Evolutionary conservation across 2,329 filamentous ascomycete genomes (phyloP), one percentile per base, ranked within the genome.

Genomic region (Ophiocordyceps australis): DNA sequence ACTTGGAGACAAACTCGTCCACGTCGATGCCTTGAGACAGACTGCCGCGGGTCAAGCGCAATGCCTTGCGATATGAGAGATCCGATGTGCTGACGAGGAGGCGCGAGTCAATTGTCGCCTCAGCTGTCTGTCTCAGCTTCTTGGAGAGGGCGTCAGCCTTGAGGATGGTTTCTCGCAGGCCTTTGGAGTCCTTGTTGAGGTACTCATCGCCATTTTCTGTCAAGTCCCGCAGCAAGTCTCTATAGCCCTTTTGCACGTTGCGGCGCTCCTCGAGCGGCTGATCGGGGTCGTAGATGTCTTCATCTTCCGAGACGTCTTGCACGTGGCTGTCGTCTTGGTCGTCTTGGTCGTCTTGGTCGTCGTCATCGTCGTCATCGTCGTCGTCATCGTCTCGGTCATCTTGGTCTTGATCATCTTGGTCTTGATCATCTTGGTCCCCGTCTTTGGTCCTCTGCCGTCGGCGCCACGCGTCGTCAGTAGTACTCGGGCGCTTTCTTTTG

Each of bases 1-100:
- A 86, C 49, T 91, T 92, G 1, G 79, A 78, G 10, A 95, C 70
- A 41, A 95, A 91, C 39, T 93, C 80, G 32, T 95, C 85, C 0
- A 91, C 62, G 41, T 95, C 85, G 14, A 98, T 55, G 7, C 83
- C 81, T 26, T 76, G 71, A 3, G 70, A 68, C 3, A 65, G 55
- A 38, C 76, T 75, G 6, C 83, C 83, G 17, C 81, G 60, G 2
- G 76, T 71, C 15, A 91, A 61, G 26, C 74, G 71, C 22, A 75
- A 60, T 0, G 81, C 75, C 43, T 82, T 83, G 38, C 79, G 80
- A 39, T 77, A 74, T 0, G 78, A 75, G 5, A 91, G 51, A 35
- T 94, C 83, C 5, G 80, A 79, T 1, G 80, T 73, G 34, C 66
- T 73, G 25, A 93, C 76, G 4, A 95, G 62, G 15, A 91, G 60